Percentiles rank a stretch among this genome's conserved stretches.
Evolutionary conservation across 1,139 yeast genomes (phyloP).

Genomic region (Protomyces inundatus): DNA sequence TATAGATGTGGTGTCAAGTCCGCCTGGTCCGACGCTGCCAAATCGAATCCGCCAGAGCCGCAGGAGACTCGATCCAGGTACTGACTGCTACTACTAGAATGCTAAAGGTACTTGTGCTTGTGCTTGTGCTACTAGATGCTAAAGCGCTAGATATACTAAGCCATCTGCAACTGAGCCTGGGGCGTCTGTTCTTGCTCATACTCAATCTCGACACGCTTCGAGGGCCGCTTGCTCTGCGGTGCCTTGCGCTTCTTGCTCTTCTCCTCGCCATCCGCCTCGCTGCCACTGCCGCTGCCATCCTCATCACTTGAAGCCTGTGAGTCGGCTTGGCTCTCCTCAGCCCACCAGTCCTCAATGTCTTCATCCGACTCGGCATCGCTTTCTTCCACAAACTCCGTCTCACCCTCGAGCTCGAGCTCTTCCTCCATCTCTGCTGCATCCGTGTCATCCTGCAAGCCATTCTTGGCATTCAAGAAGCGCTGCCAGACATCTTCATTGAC

Average conservation of each 20-base stretch:
- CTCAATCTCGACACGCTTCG: slow-evolving; percentile 27
- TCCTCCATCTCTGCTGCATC: slow-evolving; percentile 61
- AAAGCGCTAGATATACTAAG: background rate
- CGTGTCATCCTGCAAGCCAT: slow-evolving; percentile 57
- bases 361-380: slow-evolving; percentile 25
- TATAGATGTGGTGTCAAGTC: no score
- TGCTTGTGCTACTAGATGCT: background rate
- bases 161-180: background rate
- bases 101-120: no score
- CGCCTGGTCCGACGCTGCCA: no score
- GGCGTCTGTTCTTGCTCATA: slow-evolving; percentile 25
- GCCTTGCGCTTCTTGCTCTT: slow-evolving; percentile 10
- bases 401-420: slow-evolving; percentile 39
- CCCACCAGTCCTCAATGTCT: slow-evolving; percentile 27
- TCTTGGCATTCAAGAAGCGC: slow-evolving; percentile 71
- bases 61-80: no score
- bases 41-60: no score
- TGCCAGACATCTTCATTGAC: slow-evolving; percentile 96
- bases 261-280: slow-evolving; percentile 23
- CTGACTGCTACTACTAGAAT: no score
- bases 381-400: slow-evolving; percentile 25
- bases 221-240: slow-evolving; percentile 12
- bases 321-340: background rate
- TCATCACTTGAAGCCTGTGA: slow-evolving; percentile 6
- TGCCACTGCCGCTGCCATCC: slow-evolving; percentile 6